Evolutionary conservation across 225 moss, liverwort and hornwort species (phyloP), one percentile per base, ranked within the genome.

Genomic region (Pleurozium schreberi): DNA sequence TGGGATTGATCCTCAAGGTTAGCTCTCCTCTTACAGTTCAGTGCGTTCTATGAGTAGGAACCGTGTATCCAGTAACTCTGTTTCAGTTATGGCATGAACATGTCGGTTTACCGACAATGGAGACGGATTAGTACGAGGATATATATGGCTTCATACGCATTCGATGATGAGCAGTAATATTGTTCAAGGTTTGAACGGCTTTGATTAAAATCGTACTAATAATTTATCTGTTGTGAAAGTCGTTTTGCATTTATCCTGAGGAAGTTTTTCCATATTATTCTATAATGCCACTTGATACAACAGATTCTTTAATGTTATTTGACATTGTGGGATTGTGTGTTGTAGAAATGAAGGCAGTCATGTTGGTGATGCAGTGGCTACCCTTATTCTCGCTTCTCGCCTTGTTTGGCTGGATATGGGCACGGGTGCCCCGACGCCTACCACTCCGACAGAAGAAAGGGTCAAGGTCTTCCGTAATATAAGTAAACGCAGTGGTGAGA

Each of bases 301-400:
- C 22, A 40, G 43, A 60, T 70, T 27, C 27, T 85, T 58, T 76
- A 20, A 57, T 77, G 62, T 81, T 82, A 60, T 76, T 62, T 92
- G 82, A 90, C 85, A 62, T 58, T 70, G 49, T 59, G 52, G 62
- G 88, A 59, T 85, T 85, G 47, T 90, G 86, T 87, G 22, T 40
- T 81, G 86, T 81, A 93, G 93, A 93, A 47, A 88, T 92, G 93
- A 93, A 92, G 77, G 85, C 43, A 84, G 87, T 87, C 75, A 66
- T 90, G 92, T 79, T 93, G 81, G 58, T 90, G 78, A 77, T 92
- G 92, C 92, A 93, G 87, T 90, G 87, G 93, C 75, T 92, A 68
- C 87, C 92, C 85, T 73, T 92, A 80, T 88, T 92, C 83, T 82
- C 74, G 42, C 92, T 92, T 65, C 89, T 93, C 45, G 78, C 80